These are phyloP conservation scores for Mortierella alpina DNA, from an alignment of 192 early-diverging fungal genomes.

Conservation along the genomic window DNA sequence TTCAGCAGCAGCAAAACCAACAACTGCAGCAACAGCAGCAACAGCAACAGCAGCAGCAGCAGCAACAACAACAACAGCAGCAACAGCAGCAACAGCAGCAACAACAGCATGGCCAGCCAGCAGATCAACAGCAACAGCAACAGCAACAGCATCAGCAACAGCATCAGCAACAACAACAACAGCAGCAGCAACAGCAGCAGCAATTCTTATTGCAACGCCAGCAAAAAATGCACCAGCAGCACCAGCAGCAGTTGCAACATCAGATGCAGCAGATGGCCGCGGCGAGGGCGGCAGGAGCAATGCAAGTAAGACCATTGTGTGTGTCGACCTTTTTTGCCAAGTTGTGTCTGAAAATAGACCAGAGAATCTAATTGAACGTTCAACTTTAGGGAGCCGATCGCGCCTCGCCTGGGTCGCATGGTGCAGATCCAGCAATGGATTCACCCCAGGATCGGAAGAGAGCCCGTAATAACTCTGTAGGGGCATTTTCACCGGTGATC, in stretches of 20 bases:
- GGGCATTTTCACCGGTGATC: slow-evolving; percentile 35
- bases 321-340: neutral
- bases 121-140: slow-evolving; percentile 23
- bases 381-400: slow-evolving; percentile 13
- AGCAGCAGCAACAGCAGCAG: slow-evolving; percentile 29
- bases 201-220: slow-evolving; percentile 2
- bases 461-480: slow-evolving; percentile 34
- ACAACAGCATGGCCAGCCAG: too few relatives aligned
- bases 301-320: neutral
- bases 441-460: slow-evolving; percentile 43
- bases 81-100: slow-evolving; percentile 24
- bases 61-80: slow-evolving; percentile 24
- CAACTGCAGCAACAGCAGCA: slow-evolving; percentile 15
- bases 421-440: slow-evolving; percentile 21
- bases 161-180: slow-evolving; percentile 4
- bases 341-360: neutral
- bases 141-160: slow-evolving; percentile 18
- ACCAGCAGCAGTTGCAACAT: slow-evolving; percentile 14
- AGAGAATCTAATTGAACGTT: neutral
- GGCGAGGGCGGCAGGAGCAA: slow-evolving; percentile 7
- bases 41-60: slow-evolving; percentile 17
- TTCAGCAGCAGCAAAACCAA: slow-evolving; percentile 10
- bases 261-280: slow-evolving; percentile 24
- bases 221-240: slow-evolving; percentile 11
- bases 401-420: slow-evolving; percentile 20